Base-by-base conservation (phyloP, 805 yeast genomes). In the Myxozyma melibiosi region DNA sequence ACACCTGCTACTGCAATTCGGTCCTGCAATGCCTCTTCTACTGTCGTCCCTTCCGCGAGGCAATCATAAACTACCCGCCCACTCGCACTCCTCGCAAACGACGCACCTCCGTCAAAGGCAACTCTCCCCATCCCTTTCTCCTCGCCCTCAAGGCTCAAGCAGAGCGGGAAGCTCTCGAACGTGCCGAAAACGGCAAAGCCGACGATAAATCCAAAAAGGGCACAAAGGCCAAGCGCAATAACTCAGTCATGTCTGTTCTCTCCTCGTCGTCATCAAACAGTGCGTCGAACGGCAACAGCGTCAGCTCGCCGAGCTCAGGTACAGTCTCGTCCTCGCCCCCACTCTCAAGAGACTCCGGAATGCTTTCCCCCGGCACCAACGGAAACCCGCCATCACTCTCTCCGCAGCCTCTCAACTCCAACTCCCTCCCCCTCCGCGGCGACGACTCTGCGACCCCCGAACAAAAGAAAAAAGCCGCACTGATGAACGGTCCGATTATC, bases 1-100 rank as follows among this genome's bases (percentile, higher is more conserved):
- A 90, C 70, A 90, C 97, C 0, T 94, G 64, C 74, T 92, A 92
- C 74, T 88, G 96, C 72, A 94, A 94, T 66, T 89, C 97, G 8
- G 88, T 94, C 30, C 74, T 94, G 24, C 99, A 94, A 70, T 89
- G 96, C 64, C 78, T 92, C 8, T 92, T 82, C 75, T 85, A 87
- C 73, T 80, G 92, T 2, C 78, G 80, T 25, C 80, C 79, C 28
- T 90, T 94, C 67, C 80, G 97, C 44, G 71, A 76, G 16, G 78
- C 77, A 51, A 68, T 87, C 1, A 70, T 83, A 47, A 72, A 74
- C 51, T 77, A 76, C 58, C 87, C 87, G 16, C 52, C 61, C 20
- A 28, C 57, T 11, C 49, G 57, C 18, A 27, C 27, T 11, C 47
- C 37, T 6, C 63, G 52, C 16, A 39, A 48, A 49, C 61, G 62